Percentiles rank a stretch among this genome's conserved stretches.
These are phyloP conservation scores for Penicillium tannophilum DNA, from an alignment of 495 filamentous ascomycete species.

Conservation along the genomic window DNA sequence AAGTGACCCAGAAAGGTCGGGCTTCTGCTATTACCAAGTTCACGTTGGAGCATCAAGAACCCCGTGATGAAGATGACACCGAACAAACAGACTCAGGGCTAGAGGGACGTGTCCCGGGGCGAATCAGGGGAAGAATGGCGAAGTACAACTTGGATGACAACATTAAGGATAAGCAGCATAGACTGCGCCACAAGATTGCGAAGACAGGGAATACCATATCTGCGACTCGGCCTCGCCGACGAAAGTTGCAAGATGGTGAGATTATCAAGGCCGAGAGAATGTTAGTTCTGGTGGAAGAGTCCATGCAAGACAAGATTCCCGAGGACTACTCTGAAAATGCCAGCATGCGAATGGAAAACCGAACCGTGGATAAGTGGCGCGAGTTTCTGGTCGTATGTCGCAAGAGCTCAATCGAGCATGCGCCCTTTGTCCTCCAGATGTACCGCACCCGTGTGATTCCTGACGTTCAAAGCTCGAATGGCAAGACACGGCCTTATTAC, in stretches of 20 bases:
- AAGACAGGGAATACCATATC: conserved; percentile 43
- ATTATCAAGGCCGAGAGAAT: conserved; percentile 76
- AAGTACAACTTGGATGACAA: conserved; percentile 53
- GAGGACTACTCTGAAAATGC: conserved; percentile 69
- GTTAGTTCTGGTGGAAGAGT: conserved; percentile 67
- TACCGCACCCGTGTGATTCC: conserved; percentile 73
- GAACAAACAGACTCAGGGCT: conserved; percentile 3
- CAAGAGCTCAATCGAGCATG: conserved; percentile 53
- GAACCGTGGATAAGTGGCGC: conserved; percentile 66
- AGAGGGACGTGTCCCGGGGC: conserved; percentile 18
- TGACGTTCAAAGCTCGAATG: conserved; percentile 54
- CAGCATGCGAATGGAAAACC: conserved; percentile 61
- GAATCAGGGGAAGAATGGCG: conserved; percentile 32
- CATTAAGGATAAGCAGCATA: conserved; percentile 41
- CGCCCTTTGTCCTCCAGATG: conserved; percentile 62
- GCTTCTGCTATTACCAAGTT: conserved; percentile 23
- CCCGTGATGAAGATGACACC: conserved; percentile 32
- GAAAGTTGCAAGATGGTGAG: conserved; percentile 57
- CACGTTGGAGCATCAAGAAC: conserved; percentile 37
- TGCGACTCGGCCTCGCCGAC: conserved; percentile 41
- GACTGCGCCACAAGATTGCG: conserved; percentile 36
- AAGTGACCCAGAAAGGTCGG: conserved; percentile 34
- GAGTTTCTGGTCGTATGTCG: conserved; percentile 74
- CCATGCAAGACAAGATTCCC: conserved; percentile 53
- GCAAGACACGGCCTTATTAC: conserved; percentile 54